phyloP scores from a whole-genome alignment of 306 rosid species.

The Mimosa pudica region DNA sequence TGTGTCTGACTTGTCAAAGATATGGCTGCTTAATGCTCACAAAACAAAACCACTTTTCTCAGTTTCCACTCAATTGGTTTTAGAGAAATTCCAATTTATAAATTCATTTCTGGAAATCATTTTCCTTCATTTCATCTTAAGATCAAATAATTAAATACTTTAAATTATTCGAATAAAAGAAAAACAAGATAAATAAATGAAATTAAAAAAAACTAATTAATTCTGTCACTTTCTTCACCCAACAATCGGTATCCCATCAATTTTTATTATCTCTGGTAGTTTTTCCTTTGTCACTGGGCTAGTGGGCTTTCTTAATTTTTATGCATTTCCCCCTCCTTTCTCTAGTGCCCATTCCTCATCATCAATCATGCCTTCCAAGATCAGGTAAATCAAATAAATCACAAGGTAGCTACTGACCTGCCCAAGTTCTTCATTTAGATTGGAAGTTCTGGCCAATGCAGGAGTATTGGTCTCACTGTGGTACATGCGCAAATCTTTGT shows the following conservation, averaged over 20 bases:
- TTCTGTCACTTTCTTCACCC: no score
- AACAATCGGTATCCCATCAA: no score
- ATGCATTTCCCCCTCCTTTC: conserved; percentile 1
- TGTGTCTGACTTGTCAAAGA: conserved; percentile 12
- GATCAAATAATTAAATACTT: no score
- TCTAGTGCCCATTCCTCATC: neutral
- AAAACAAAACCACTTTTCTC: conserved; percentile 17
- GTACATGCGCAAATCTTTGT: conserved; percentile 89
- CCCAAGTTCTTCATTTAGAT: conserved; percentile 98
- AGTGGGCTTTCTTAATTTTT: neutral
- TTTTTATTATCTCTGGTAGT: neutral
- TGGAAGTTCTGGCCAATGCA: conserved; percentile 96
- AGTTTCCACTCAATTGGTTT: neutral
- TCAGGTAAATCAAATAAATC: neutral
- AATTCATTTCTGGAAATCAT: neutral
- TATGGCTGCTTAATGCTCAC: conserved; percentile 3
- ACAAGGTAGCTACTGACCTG: conserved; percentile 60
- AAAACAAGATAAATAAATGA: no score
- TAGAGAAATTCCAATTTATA: conserved; percentile 1
- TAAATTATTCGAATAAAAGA: no score
- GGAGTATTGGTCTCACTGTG: conserved; percentile 90
- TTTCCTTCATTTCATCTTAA: neutral
- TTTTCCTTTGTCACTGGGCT: neutral
- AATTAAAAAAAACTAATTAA: no score
- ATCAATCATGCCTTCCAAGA: neutral